phyloP scores from a whole-genome alignment of 1,284 basidiomycete species.

The Trichosporon coremiiforme region DNA sequence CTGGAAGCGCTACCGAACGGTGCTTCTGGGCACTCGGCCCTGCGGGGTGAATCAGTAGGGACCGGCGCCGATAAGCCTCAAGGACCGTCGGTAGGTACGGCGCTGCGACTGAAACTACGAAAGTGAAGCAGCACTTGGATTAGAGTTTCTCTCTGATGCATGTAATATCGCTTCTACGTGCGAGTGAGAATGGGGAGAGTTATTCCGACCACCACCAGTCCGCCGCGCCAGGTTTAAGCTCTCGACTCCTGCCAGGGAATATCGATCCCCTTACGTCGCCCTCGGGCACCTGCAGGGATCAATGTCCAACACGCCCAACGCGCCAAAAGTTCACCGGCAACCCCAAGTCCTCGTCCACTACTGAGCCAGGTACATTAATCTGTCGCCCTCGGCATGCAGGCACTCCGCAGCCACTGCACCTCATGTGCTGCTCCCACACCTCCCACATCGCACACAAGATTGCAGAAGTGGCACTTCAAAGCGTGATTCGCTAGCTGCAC shows the following conservation, averaged over 20 bases:
- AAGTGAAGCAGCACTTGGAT: background rate
- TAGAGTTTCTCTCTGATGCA: background rate
- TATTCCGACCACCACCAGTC: background rate
- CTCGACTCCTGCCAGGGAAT: background rate
- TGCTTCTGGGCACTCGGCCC: background rate
- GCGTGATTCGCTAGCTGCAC: background rate
- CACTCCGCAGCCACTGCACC: background rate
- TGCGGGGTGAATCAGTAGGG: background rate
- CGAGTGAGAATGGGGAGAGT: background rate
- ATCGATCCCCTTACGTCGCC: background rate
- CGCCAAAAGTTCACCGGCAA: background rate
- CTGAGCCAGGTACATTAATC: background rate
- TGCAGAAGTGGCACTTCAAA: background rate
- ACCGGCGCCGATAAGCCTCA: background rate
- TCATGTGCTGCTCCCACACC: background rate
- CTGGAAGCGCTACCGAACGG: background rate
- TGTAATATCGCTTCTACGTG: background rate
- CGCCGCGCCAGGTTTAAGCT: background rate
- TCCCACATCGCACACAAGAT: background rate
- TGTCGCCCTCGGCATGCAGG: background rate
- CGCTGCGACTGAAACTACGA: constrained; percentile 9
- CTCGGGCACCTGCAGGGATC: background rate
- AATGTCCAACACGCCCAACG: too few relatives aligned
- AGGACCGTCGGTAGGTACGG: background rate
- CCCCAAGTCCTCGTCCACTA: too few relatives aligned